Base-by-base conservation (phyloP, 768 basidiomycete genomes). In the Podaxis sp. region DNA sequence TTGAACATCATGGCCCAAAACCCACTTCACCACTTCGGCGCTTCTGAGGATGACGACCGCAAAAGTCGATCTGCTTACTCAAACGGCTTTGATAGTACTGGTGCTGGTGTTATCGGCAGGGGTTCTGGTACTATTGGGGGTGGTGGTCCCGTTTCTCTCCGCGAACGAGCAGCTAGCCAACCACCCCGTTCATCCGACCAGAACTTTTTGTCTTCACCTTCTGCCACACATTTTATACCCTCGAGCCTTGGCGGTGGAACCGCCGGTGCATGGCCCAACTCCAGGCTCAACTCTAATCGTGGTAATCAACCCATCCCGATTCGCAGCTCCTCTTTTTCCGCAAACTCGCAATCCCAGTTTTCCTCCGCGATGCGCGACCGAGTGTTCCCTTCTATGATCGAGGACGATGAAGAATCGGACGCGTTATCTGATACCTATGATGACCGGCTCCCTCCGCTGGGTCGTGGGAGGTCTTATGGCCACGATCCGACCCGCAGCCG, bases 321-420 rank as follows among this genome's bases (percentile, higher is more conserved):
- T 65, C 81, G 88, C 58, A 87, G 83, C 67, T 84, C 88, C 41
- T 91, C 89, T 49, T 90, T 88, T 72, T 88, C 87, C 26, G 70
- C 82, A 11, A 78, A 83, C 60, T 75, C 80, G 40, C 85, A 85
- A 66, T 70, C 76, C 65, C 81, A 83, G 52, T 88, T 90, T 70
- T 75, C 82, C 22, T 85, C 87, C 28, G 78, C 83, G 41, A 86
- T 90, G 84, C 85, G 88, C 46, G 88, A 87, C 58, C 77, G 85
- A 36, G 71, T 78, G 10, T 92, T 93, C 73, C 82, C 87, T 4
- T 90, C 89, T 24, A 93, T 90, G 1, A 85, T 89, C 67, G 91
- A 93, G 75, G 90, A 93, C 67, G 91, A 93, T 72, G 60, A 62
- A 36, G 91, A 93, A 74, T 84, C 83, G 0, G 89, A 90, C 58